phyloP scores from a whole-genome alignment of 768 basidiomycete genomes.

The Trametes punicea region DNA sequence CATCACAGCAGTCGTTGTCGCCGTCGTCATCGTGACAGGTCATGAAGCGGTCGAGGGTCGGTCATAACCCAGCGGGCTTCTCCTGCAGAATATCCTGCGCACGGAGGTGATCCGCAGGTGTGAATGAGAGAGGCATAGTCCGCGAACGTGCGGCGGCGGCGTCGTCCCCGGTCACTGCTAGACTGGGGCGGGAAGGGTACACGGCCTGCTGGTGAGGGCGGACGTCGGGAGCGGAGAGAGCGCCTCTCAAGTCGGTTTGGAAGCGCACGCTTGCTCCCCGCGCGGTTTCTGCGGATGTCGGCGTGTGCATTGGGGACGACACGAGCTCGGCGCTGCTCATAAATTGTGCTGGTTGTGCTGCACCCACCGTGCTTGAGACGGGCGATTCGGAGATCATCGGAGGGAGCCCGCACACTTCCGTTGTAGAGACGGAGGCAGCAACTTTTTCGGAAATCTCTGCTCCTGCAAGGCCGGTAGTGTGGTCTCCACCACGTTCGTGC shows the following conservation, averaged over 20 bases:
- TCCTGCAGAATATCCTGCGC: conserved; percentile 7
- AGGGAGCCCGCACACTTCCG: conserved; percentile 3
- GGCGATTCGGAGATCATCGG: conserved; percentile 2
- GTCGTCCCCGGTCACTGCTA: conserved; percentile 1
- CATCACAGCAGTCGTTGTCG: not conserved
- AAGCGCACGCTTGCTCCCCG: conserved; percentile 11
- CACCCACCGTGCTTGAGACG: not conserved
- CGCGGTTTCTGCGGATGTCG: not conserved
- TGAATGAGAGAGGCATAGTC: conserved; percentile 13
- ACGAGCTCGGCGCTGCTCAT: conserved; percentile 13
- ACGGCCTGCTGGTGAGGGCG: not conserved
- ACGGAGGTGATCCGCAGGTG: conserved; percentile 5
- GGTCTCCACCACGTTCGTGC: not conserved
- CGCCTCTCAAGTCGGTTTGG: not conserved
- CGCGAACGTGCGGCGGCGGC: conserved; percentile 10
- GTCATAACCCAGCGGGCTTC: not conserved
- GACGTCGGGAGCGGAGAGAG: conserved; percentile 7
- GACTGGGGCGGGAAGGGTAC: not conserved
- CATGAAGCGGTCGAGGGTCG: no score
- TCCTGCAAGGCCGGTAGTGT: not conserved
- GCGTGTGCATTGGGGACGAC: conserved; percentile 1
- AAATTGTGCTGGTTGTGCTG: not conserved
- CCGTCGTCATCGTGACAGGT: not conserved
- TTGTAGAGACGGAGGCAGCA: not conserved
- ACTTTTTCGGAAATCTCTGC: conserved; percentile 9